Conservation (phyloP, 1,284 basidiomycete genomes). For the Porphyrellus sp. region DNA sequence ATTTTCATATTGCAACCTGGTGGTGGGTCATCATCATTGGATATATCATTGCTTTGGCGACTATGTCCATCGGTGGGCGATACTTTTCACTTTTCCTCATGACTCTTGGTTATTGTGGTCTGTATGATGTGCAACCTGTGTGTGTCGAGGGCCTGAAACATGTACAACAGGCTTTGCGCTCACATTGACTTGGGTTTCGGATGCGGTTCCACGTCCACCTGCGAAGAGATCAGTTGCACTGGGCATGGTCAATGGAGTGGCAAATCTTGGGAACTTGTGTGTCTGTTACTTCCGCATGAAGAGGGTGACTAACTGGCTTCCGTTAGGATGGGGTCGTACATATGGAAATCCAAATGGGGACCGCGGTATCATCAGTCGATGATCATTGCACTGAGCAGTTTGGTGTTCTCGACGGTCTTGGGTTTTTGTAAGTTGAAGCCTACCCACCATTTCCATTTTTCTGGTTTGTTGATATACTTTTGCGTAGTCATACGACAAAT, state of each 20-base stretch:
- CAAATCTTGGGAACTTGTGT: constrained; percentile 33
- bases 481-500: constrained; percentile 45
- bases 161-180: constrained; percentile 50
- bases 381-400: constrained; percentile 43
- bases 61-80: constrained; percentile 51
- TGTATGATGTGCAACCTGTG: constrained; percentile 15
- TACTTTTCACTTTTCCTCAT: constrained; percentile 68
- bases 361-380: constrained; percentile 52
- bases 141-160: not conserved
- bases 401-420: constrained; percentile 40
- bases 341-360: constrained; percentile 50
- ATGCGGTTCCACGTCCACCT: constrained; percentile 60
- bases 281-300: constrained; percentile 3
- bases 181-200: constrained; percentile 61
- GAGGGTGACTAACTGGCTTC: not conserved
- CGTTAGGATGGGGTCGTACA: constrained; percentile 48
- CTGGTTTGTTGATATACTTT: too few species aligned
- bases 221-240: constrained; percentile 53
- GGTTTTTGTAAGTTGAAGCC: constrained; percentile 35
- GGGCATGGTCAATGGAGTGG: constrained; percentile 33
- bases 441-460: too few species aligned
- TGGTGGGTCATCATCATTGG: constrained; percentile 63
- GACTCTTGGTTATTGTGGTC: constrained; percentile 54
- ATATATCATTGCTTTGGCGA: constrained; percentile 59
- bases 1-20: constrained; percentile 60